Evolutionary conservation across 2,329 filamentous ascomycete genomes (phyloP), one percentile per base, ranked within the genome.

Genomic region (Aspergillus felis): DNA sequence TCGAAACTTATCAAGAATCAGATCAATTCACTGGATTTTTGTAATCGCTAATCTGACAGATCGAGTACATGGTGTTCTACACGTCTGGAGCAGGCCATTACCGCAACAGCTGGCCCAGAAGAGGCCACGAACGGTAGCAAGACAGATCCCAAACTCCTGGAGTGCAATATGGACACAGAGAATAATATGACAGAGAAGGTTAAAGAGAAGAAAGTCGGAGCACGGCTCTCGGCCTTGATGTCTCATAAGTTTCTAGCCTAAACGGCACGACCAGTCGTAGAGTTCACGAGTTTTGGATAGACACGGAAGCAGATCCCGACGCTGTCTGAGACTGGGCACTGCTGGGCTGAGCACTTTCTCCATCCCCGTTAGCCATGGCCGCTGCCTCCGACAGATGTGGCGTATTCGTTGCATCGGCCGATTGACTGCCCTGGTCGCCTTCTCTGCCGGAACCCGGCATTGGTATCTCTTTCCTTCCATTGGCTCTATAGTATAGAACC

Each of bases 401-500:
- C 48, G 41, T 57, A 5, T 49, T 44, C 2, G 59, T 4, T 29
- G 65, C 66, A 6, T 55, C 42, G 9, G 50, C 25, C 4, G 55
- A 22, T n/a, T 57, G 54, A 35, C 53, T 59, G 25, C 50, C 60
- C 24, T 67, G 64, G 9, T 66, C 62, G 10, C 55, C 55, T 14
- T 59, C 63, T 1, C 59, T 58, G 22, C 60, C 53, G 27, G 64
- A 57, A 7, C 59, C 61, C 10, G 66, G 66, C 10, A 71, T 62
- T 17, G 65, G 69, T 32, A 79, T 76, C 54, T 73, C 68, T 59
- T 91, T 93, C 68, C 85, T 86, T n/a, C 92, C 92, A 66, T 97
- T 99, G 53, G 89, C 83, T 71, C 92, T 95, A 81, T 99, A 99
- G 69, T 91, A 85, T 51, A 99, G 80, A 54, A 96, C 77, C 62